Conservation (phyloP, 495 filamentous ascomycete genomes). For the Penicillium canescens region DNA sequence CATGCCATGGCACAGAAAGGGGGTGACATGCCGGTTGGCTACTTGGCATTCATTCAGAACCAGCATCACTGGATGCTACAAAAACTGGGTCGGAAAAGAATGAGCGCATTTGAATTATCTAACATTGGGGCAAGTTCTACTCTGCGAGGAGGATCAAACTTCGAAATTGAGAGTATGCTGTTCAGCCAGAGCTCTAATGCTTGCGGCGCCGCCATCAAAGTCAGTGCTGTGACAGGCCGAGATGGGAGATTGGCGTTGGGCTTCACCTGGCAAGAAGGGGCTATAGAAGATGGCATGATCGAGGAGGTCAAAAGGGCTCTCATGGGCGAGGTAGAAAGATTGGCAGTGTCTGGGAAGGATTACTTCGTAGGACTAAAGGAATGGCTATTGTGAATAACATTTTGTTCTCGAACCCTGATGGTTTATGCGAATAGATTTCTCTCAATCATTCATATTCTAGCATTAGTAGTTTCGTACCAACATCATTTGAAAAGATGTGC, state of each 20-base stretch:
- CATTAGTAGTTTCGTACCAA: not conserved
- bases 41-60: slow-evolving; percentile 7
- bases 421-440: no score
- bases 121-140: slow-evolving; percentile 5
- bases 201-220: slow-evolving; percentile 12
- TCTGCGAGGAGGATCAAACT: not conserved
- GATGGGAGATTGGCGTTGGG: slow-evolving; percentile 9
- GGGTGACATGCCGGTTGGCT: slow-evolving; percentile 11
- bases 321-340: not conserved
- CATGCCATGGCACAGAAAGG: slow-evolving; percentile 1
- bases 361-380: not conserved
- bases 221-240: slow-evolving; percentile 12
- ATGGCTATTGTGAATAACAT: not conserved
- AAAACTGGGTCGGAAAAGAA: slow-evolving; percentile 8
- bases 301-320: not conserved
- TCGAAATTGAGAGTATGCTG: slow-evolving; percentile 8
- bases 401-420: not conserved
- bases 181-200: slow-evolving; percentile 16
- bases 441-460: no score
- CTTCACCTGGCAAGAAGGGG: slow-evolving; percentile 13
- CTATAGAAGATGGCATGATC: not conserved
- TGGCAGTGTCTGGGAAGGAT: not conserved
- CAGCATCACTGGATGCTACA: slow-evolving; percentile 10
- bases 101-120: slow-evolving; percentile 5
- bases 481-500: not conserved